These are phyloP conservation scores for Diaporthe batatas DNA, from an alignment of 2,329 filamentous ascomycete species.

Conservation along the genomic window DNA sequence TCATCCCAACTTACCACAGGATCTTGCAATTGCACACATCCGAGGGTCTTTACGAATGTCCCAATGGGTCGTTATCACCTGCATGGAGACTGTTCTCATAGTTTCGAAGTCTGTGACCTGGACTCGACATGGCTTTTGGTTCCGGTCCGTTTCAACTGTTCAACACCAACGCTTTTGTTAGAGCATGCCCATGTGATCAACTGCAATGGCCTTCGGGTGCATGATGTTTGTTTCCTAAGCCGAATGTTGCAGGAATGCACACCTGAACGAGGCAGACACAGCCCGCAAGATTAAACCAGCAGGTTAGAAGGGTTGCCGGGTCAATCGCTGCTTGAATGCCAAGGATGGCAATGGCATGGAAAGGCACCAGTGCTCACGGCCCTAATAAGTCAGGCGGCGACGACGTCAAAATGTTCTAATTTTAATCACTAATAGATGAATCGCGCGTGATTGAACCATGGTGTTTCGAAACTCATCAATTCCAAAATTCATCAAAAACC, in stretches of 20 bases:
- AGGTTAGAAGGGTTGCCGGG: not conserved
- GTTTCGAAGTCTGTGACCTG: not conserved
- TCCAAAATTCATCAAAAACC: not conserved
- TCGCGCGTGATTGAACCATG: not conserved
- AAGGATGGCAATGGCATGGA: not conserved
- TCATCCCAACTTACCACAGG: not conserved
- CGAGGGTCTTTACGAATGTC: not conserved
- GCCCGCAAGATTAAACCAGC: not conserved
- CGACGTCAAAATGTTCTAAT: constrained; percentile 11
- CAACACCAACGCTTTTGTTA: too few species aligned
- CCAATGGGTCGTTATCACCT: too few species aligned
- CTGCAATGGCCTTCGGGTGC: not conserved
- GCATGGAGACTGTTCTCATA: not conserved
- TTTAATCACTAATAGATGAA: not conserved
- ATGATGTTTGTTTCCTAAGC: not conserved
- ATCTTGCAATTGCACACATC: not conserved
- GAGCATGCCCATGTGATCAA: too few species aligned
- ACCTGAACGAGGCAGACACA: not conserved
- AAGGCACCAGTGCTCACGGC: not conserved
- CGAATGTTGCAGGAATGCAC: not conserved
- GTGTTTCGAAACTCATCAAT: too few species aligned
- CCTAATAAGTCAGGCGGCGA: not conserved
- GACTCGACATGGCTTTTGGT: not conserved
- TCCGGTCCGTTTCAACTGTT: not conserved
- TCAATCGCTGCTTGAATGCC: constrained; percentile 10